Evolutionary conservation across 1,284 basidiomycete species (phyloP), one percentile per base, ranked within the genome.

Genomic region (Ceratobasidium sp.): DNA sequence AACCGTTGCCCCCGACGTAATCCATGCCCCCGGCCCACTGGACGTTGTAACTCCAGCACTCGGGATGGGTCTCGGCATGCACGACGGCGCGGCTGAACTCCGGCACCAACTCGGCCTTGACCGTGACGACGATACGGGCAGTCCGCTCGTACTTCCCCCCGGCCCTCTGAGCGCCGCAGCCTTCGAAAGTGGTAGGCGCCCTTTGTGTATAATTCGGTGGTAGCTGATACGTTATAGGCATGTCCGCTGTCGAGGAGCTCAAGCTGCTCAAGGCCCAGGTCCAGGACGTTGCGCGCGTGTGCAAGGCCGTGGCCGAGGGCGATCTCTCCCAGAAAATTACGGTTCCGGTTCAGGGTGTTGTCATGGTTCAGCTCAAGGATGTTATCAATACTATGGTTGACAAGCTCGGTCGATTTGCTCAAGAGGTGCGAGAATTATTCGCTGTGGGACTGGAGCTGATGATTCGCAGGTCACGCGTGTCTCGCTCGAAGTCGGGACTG

Each of bases 281-380:
- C 1, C 90, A 93, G 80, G 93, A 96, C 77, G 92, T 93, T 74
- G 90, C 91, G 47, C 85, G 94, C 42, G 96, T 98, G 34, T 98
- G 96, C 80, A 95, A 82, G 78, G 96, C 96, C 22, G 96, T 99
- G 73, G 96, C 96, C 0, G 85, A 89, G 25, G 96, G 96, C 34
- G 96, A 99, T 78, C 81, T 99, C 73, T 92, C 90, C 52, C 93
- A 98, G 81, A 96, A 97, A 83, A 97, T 99, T 73, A 96, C 93
- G 47, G 95, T 98, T 5, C 92, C 91, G 34, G 96, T 98, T 5
- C 93, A 98, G 79, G 96, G 96, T 73, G 91, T 92, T 70, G 93
- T 96, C 71, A 97, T 99, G 94, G 91, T 96, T 20, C 93, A 97
- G 79, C 87, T 98, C 76, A 98, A 98, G 84, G 94, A 98, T 74